Evolutionary conservation across 1,284 basidiomycete genomes (phyloP), one percentile per base, ranked within the genome.

Genomic region (Pseudomicrostroma phylloplanum): DNA sequence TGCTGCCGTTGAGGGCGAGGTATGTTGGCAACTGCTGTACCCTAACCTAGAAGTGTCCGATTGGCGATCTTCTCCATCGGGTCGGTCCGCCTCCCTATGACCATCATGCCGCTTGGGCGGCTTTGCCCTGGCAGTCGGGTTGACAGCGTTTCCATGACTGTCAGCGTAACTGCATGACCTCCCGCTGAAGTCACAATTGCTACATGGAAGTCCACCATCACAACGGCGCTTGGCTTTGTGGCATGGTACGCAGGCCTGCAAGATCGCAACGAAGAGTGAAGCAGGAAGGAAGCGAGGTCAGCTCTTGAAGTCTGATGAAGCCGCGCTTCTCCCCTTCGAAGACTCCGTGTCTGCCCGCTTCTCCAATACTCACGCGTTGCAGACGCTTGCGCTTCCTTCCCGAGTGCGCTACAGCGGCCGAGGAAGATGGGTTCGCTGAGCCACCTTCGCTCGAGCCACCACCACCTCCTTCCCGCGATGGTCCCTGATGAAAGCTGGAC

Each of bases 151-250:
- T 15, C 61, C 61, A n/a, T 64, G 74, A 4, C 80, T 72, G 64
- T 81, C 81, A 67, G 80, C 62, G 61, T 83, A 83, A 43, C 80
- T 70, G 65, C 82, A 83, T 2, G 78, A 70, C 46, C 80, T 67
- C 13, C 80, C 80, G 7, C 81, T 81, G 64, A 83, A 82, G 69
- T 83, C 82, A 73, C 82, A 83, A 69, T 83, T 83, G 55, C 80
- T 81, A 67, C 82, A 83, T 1, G 82, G 82, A 0, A 81, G 80
- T 55, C 82, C 82, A 19, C 82, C 82, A 65, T 83, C 82, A 60
- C 82, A 83, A 13, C 82, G 74, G 56, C 82, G 73, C 72, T 83
- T 83, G 67, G 82, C 82, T 73, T 82, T 69, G 65, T 74, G 72
- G 63, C 72, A 74, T 49, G 71, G 67, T n/a, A 72, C 71, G 48